Base-by-base conservation (phyloP, 768 basidiomycete genomes). In the Paxillus ammoniavirescens region DNA sequence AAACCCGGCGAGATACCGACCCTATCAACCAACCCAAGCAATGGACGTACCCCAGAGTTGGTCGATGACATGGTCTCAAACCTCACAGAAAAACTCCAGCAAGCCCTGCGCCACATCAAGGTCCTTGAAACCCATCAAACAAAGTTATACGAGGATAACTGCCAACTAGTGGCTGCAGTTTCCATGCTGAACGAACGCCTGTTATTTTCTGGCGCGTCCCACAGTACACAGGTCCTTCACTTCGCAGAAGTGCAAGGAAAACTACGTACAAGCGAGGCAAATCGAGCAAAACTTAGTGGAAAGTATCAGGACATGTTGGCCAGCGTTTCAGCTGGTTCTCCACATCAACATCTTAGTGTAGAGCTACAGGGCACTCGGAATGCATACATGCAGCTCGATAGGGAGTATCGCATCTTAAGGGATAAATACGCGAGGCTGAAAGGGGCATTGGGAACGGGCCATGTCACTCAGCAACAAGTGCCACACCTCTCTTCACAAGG, bases 41-140 rank as follows among this genome's bases (percentile, higher is more conserved):
- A 76, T 64, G 73, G 73, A 12, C 81, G 75, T 58, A 68, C 79
- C 21, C 59, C 69, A 4, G 80, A 80, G 55, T 71, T 78, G 23
- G 79, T 79, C 12, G 79, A 79, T 62, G 70, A 69, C 56, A 74
- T 78, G 17, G 70, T 73, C 6, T 31, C 10, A 31, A 31, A 31
- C 7, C 70, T 81, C 9, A 45, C 42, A 15, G 66, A 72, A 15
- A 57, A 35, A 7, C 43, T 60, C 48, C 58, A 62, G 21, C n/a
- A 31, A 13, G 38, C 56, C 53, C 49, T 71, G 4, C 71, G 69
- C 43, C 75, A 65, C 33, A 46, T 82, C 31, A 67, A 67, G 30
- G 46, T 58, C 1, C 54, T 72, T 15, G 55, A 72, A 52, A 2
- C 18, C 8, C 63, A 71, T 8, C 73, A 73, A 40, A 38, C 60